Base-by-base conservation (phyloP, 2,329 filamentous ascomycete species). In the Aspergillus arachidicola region DNA sequence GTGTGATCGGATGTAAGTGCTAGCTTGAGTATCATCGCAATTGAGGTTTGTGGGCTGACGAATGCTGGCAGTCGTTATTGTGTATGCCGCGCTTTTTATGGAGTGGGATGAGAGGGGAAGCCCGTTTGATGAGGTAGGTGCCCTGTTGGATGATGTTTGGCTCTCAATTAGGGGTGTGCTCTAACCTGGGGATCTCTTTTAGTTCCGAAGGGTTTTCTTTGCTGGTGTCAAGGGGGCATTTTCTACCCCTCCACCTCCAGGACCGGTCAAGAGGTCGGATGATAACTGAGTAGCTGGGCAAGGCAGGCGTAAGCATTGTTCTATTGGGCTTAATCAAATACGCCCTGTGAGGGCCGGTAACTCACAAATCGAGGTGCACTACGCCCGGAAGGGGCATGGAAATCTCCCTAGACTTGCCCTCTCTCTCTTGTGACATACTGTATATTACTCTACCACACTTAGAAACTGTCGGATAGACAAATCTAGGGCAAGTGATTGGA, bases 1-100 rank as follows among this genome's bases (percentile, higher is more conserved):
- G 77, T 3, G 74, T 80, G 61, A 84, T 84, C 72, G 79, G 79
- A 67, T 84, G 83, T 85, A 72, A 64, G 82, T 28, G 23, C 36
- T 43, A 36, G 19, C 6, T 19, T 54, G 30, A 14, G 45, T 16
- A n/a, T 41, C 9, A 10, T 41, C 3, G 9, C 1, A 23, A 11
- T 34, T 23, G 28, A 50, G 10, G 11, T 11, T 30, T 38, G 58
- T 1, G 58, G 28, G 38, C 59, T 66, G 50, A 58, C 23, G 7
- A 19, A 11, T 54, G 41, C 23, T 28, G 6, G 28, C 16, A 82
- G 80, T 78, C 67, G 75, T 81, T 30, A 50, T 79, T 51, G 59
- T 79, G 55, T 82, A 83, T 64, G 75, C 77, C 16, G 69, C 81
- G 32, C 69, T 83, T 1, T 80, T 80, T 58, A 79, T 81, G 77